A percentile compares a stretch with the other conserved stretches of the same genome.
Conservation (phyloP, 2,329 filamentous ascomycete species). For the Metarhizium album region DNA sequence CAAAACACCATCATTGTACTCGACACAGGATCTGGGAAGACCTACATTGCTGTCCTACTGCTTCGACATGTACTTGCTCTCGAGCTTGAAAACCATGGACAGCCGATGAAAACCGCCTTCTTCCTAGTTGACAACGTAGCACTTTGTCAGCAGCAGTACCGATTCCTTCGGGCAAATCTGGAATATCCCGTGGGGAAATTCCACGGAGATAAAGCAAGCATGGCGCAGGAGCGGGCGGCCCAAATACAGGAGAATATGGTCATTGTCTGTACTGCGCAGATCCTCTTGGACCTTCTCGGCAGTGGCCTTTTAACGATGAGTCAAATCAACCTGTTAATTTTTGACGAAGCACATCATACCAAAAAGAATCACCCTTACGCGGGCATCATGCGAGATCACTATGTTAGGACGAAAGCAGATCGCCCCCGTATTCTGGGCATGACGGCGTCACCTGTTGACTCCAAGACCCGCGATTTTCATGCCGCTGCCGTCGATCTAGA, state of each 20-base stretch:
- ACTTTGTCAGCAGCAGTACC: slow-evolving; percentile 80
- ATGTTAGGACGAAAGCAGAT: slow-evolving; percentile 38
- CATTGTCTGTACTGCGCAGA: slow-evolving; percentile 85
- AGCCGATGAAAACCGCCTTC: slow-evolving; percentile 59
- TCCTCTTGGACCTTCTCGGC: slow-evolving; percentile 67
- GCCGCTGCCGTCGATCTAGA: slow-evolving; percentile 66
- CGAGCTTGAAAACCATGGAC: slow-evolving; percentile 59
- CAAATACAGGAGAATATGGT: slow-evolving; percentile 59
- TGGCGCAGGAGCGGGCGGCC: slow-evolving; percentile 40
- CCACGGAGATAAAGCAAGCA: slow-evolving; percentile 55
- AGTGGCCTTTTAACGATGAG: slow-evolving; percentile 71
- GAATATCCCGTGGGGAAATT: slow-evolving; percentile 64
- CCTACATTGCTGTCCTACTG: slow-evolving; percentile 83
- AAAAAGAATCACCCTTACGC: slow-evolving; percentile 93
- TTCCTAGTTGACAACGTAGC: slow-evolving; percentile 88
- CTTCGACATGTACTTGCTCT: slow-evolving; percentile 64
- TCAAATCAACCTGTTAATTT: slow-evolving; percentile 80
- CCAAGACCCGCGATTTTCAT: slow-evolving; percentile 56
- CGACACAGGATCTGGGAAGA: slow-evolving; percentile 93
- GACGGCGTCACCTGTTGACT: slow-evolving; percentile 92
- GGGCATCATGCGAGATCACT: slow-evolving; percentile 80
- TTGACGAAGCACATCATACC: slow-evolving; percentile 92
- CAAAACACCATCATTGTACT: slow-evolving; percentile 88
- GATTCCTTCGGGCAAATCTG: slow-evolving; percentile 71
- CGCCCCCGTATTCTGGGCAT: slow-evolving; percentile 83